Conservation (phyloP, 371 early-diverging fungal genomes). For the Mucor saturninus region DNA sequence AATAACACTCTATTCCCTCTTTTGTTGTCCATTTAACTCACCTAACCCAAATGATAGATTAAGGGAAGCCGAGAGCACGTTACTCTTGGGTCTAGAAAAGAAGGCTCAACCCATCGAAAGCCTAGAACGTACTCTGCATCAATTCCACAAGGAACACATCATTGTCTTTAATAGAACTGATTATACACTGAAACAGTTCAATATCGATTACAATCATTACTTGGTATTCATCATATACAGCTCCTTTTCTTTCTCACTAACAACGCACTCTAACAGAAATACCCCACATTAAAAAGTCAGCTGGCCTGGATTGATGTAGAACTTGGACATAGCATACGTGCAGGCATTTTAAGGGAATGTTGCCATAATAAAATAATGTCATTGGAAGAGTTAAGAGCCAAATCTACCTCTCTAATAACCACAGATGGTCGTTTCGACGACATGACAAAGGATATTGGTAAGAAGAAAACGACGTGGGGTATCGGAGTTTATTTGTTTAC, state of each 20-base stretch:
- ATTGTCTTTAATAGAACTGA: constrained; percentile 8
- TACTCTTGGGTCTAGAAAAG: constrained; percentile 27
- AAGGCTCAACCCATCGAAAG: constrained; percentile 29
- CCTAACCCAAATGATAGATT: constrained; percentile 6
- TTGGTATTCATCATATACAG: not conserved
- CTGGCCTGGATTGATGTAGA: constrained; percentile 19
- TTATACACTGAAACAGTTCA: not conserved
- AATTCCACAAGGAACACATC: not conserved
- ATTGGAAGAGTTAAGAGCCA: constrained; percentile 37
- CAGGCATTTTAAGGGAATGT: constrained; percentile 25
- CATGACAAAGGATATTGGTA: not conserved
- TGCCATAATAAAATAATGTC: constrained; percentile 8
- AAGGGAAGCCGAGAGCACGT: constrained; percentile 20
- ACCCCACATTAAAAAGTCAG: constrained; percentile 5
- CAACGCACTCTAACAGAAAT: not conserved
- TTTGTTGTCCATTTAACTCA: not conserved
- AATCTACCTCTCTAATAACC: not conserved
- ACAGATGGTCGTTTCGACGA: not conserved
- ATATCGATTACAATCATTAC: not conserved
- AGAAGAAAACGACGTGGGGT: not conserved
- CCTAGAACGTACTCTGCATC: constrained; percentile 13
- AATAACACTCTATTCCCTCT: not conserved
- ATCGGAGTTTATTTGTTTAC: no score
- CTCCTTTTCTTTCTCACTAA: not conserved
- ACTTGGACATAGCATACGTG: constrained; percentile 19